A percentile compares a stretch with the other conserved stretches of the same genome.
Evolutionary conservation across 306 rosid species (phyloP).

Genomic region (Vigna reflexopilosa): DNA sequence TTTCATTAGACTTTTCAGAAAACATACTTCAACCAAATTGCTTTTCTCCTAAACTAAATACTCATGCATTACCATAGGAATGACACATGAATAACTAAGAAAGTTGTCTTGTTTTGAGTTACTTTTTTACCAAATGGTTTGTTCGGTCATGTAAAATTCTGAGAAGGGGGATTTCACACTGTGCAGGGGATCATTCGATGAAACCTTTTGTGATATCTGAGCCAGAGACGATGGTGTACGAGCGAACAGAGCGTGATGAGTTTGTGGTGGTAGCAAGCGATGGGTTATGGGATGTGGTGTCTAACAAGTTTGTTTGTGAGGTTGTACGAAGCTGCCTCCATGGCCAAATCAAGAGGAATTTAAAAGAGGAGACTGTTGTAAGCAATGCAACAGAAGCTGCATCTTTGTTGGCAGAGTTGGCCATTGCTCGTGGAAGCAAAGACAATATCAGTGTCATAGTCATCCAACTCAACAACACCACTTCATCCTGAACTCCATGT

Average conservation of each 20-base stretch:
- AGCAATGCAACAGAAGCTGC: slow-evolving; percentile 44
- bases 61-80: too few relatives aligned
- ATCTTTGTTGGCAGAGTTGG: slow-evolving; percentile 61
- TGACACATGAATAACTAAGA: too few relatives aligned
- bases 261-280: slow-evolving; percentile 72
- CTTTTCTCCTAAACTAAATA: too few relatives aligned
- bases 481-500: neutral
- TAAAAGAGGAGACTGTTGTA: slow-evolving; percentile 14
- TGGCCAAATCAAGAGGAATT: slow-evolving; percentile 38
- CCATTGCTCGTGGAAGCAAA: slow-evolving; percentile 72
- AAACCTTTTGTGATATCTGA: slow-evolving; percentile 65
- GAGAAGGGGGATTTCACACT: neutral
- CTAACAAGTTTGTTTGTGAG: slow-evolving; percentile 63
- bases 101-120: too few relatives aligned
- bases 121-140: too few relatives aligned
- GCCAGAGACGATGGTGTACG: slow-evolving; percentile 58
- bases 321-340: slow-evolving; percentile 51
- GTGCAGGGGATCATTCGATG: slow-evolving; percentile 67
- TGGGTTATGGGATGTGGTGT: slow-evolving; percentile 71
- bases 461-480: slow-evolving; percentile 32
- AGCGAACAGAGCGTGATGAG: slow-evolving; percentile 53
- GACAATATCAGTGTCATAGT: slow-evolving; percentile 69
- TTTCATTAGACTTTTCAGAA: too few relatives aligned
- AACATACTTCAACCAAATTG: too few relatives aligned
- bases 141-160: too few relatives aligned